A percentile compares a stretch with the other conserved stretches of the same genome.
phyloP scores from a whole-genome alignment of 768 basidiomycete genomes.

The Tylopilus plumbeoviolaceoides region DNA sequence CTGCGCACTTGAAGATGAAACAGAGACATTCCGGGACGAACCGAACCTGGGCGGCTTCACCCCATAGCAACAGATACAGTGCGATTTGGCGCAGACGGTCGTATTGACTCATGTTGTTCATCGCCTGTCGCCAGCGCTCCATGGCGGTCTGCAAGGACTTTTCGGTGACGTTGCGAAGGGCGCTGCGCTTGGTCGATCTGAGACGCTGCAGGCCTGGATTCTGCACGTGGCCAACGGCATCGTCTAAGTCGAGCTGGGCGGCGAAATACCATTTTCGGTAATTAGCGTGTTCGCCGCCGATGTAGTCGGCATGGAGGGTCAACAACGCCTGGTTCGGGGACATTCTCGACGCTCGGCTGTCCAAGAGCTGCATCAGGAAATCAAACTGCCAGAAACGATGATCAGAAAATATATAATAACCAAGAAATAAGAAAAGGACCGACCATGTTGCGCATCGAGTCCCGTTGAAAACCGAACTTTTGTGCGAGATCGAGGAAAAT shows the following conservation, averaged over 20 bases:
- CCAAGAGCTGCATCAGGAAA: constrained; percentile 95
- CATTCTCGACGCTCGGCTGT: constrained; percentile 96
- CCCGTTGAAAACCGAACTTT: constrained; percentile 97
- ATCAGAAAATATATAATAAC: neutral
- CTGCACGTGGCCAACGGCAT: constrained; percentile 88
- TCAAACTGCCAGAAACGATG: constrained; percentile 60
- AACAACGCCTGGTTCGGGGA: constrained; percentile 91
- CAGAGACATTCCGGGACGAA: constrained; percentile 96
- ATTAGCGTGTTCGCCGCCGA: constrained; percentile 97
- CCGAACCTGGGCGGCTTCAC: constrained; percentile 95
- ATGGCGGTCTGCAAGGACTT: constrained; percentile 78
- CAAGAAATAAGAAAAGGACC: constrained; percentile 24
- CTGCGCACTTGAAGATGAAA: constrained; percentile 99
- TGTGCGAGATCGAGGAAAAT: constrained; percentile 95
- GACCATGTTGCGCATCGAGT: constrained; percentile 95
- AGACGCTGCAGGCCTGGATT: constrained; percentile 87
- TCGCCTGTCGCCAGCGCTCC: constrained; percentile 93
- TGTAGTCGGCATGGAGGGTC: constrained; percentile 97
- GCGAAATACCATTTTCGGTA: constrained; percentile 99
- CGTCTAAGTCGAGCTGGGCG: constrained; percentile 96
- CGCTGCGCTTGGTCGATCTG: constrained; percentile 61
- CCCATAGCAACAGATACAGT: constrained; percentile 94
- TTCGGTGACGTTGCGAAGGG: constrained; percentile 52
- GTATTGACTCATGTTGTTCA: constrained; percentile 99
- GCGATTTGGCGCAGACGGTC: constrained; percentile 96